These are phyloP conservation scores for Gonapodya prolifera DNA, from an alignment of 192 early-diverging fungal genomes.

Conservation along the genomic window DNA sequence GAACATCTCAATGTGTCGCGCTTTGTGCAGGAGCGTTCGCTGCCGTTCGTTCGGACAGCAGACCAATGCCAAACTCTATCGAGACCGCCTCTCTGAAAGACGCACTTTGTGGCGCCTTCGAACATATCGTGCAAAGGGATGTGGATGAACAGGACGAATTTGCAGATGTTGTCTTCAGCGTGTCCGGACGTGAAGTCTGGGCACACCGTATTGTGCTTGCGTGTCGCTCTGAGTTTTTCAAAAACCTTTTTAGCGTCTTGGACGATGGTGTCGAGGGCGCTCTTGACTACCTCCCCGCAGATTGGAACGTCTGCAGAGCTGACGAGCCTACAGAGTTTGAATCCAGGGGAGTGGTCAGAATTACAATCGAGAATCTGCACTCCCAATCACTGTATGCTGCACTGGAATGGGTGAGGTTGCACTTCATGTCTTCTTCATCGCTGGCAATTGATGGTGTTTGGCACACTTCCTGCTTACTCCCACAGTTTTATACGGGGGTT, in stretches of 20 bases:
- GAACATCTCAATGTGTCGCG: no score
- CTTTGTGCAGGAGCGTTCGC: constrained; percentile 33
- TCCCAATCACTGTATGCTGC: background rate
- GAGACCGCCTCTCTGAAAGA: constrained; percentile 15
- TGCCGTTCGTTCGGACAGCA: constrained; percentile 37
- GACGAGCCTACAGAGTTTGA: background rate
- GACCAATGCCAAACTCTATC: constrained; percentile 17
- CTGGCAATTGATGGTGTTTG: no score
- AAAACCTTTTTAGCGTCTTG: background rate
- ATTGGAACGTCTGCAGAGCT: background rate
- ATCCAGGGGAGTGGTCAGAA: background rate
- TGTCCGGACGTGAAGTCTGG: background rate
- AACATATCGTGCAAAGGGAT: background rate
- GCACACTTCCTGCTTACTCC: no score
- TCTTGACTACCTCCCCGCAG: background rate
- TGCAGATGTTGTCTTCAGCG: background rate
- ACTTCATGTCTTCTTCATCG: no score
- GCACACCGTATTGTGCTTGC: background rate
- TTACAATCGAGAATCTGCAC: background rate
- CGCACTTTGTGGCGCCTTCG: background rate
- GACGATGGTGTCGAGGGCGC: background rate
- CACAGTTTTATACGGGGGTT: background rate
- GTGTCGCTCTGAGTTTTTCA: background rate
- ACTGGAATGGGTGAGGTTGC: background rate
- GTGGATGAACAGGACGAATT: background rate